Evolutionary conservation across 805 yeast species (phyloP), one percentile per base, ranked within the genome.

Genomic region (Yamadazyma sp.): DNA sequence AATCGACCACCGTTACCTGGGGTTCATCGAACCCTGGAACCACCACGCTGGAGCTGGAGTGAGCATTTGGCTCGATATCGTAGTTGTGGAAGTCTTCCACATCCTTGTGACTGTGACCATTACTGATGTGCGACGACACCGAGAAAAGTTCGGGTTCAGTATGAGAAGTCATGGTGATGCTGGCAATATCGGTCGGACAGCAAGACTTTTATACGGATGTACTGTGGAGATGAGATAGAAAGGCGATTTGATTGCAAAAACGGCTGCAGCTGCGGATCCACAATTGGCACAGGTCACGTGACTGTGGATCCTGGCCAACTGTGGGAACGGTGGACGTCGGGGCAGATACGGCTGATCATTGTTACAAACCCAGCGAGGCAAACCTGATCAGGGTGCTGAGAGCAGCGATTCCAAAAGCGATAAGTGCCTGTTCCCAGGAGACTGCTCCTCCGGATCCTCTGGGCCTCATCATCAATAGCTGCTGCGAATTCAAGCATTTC

Each of bases 11-110:
- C 4, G 59, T 59, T 12, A 61, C 66, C 15, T 55, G 59, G 9
- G 46, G 42, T 46, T 67, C 71, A 23, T 45, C 20, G 37, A 60
- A 69, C 42, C 64, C 68, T 1, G 72, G 69, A n/a, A 69, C 62
- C 6, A 39, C 20, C 3, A 46, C 34, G 23, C 28, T 19, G 11
- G 42, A 37, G 18, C 28, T 14, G 5, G 13, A 21, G 5, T 18
- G 33, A 9, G 13, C 8, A 28, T 32, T 9, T 21, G 26, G 22
- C 27, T 30, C 30, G 8, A 35, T 24, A 15, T 40, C 44, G 28
- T 40, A 40, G 10, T 29, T 33, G 11, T 35, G 34, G 17, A 35
- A 29, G 15, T 42, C 38, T 19, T 35, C 32, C 4, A 5, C 17
- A 13, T 30, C 17, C 20, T 13, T 30, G 9, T 24, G 16, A 30